Evolutionary conservation across 2,329 filamentous ascomycete species (phyloP).

Genomic region (Aspergillus latus): DNA sequence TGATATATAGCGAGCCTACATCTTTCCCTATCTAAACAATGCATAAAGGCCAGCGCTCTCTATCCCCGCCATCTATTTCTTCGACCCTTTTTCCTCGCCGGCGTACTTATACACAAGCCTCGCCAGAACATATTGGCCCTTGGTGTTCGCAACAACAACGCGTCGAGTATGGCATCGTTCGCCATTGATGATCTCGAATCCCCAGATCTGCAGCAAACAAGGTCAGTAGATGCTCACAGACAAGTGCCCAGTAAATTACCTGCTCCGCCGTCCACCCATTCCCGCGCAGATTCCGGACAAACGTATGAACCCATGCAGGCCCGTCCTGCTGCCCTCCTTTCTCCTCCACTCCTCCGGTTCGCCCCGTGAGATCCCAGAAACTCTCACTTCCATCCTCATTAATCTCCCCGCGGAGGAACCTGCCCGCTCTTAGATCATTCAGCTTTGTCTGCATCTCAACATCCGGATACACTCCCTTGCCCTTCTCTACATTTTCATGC

Average conservation of each 20-base stretch:
- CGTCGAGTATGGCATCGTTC: slow-evolving; percentile 1
- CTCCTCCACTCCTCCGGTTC: background rate
- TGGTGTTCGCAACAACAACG: background rate
- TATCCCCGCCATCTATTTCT: background rate
- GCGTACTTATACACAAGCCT: background rate
- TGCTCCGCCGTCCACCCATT: slow-evolving; percentile 2
- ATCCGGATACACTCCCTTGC: background rate
- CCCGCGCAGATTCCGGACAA: background rate
- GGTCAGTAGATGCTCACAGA: background rate
- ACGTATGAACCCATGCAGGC: slow-evolving; percentile 3
- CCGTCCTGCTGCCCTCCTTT: background rate
- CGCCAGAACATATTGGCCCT: background rate
- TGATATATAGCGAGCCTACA: background rate
- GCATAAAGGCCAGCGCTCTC: too few species aligned
- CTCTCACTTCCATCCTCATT: background rate
- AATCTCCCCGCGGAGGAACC: slow-evolving; percentile 2
- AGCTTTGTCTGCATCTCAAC: background rate
- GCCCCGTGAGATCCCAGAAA: background rate
- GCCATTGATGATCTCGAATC: slow-evolving; percentile 3
- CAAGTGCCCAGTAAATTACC: background rate
- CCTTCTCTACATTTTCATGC: background rate
- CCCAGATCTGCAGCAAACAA: background rate
- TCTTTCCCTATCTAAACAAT: too few species aligned
- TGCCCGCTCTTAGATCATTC: background rate
- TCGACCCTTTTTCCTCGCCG: background rate